Percentiles rank a stretch among this genome's conserved stretches.
phyloP scores from a whole-genome alignment of 1,139 yeast genomes.

The Arxiozyma telluris region DNA sequence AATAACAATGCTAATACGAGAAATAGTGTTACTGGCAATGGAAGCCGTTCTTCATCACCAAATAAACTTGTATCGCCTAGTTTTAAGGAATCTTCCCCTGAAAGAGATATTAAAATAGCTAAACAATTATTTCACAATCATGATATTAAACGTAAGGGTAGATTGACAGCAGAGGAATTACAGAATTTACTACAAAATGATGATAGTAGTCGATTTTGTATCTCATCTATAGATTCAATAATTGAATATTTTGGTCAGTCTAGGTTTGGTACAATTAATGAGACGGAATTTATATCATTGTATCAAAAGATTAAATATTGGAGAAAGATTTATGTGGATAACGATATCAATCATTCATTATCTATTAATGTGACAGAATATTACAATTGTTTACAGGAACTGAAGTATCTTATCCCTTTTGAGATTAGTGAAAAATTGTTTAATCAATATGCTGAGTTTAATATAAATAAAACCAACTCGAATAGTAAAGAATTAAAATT shows the following conservation, averaged over 20 bases:
- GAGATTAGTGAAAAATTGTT: slow-evolving; percentile 30
- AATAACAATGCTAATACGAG: not conserved
- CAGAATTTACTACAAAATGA: slow-evolving; percentile 31
- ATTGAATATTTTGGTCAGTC: slow-evolving; percentile 30
- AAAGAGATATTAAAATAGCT: slow-evolving; percentile 23
- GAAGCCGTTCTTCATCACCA: slow-evolving; percentile 1
- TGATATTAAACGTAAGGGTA: slow-evolving; percentile 24
- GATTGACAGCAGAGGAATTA: slow-evolving; percentile 29
- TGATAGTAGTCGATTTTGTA: slow-evolving; percentile 28
- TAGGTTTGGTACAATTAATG: slow-evolving; percentile 29
- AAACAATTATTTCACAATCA: slow-evolving; percentile 26
- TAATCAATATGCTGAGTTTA: slow-evolving; percentile 30
- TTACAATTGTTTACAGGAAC: slow-evolving; percentile 29
- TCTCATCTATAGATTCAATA: slow-evolving; percentile 28
- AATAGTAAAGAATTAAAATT: slow-evolving; percentile 57
- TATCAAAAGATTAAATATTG: slow-evolving; percentile 30
- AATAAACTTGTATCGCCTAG: not conserved
- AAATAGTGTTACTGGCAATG: not conserved
- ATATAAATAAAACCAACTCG: slow-evolving; percentile 19
- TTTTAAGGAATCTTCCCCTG: slow-evolving; percentile 6
- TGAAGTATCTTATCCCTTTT: slow-evolving; percentile 29
- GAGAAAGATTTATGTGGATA: slow-evolving; percentile 32
- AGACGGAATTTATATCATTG: slow-evolving; percentile 27
- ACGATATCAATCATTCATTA: slow-evolving; percentile 29
- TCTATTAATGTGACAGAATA: slow-evolving; percentile 27